Conservation (phyloP, 495 filamentous ascomycete species). For the Neurospora tetraspora region DNA sequence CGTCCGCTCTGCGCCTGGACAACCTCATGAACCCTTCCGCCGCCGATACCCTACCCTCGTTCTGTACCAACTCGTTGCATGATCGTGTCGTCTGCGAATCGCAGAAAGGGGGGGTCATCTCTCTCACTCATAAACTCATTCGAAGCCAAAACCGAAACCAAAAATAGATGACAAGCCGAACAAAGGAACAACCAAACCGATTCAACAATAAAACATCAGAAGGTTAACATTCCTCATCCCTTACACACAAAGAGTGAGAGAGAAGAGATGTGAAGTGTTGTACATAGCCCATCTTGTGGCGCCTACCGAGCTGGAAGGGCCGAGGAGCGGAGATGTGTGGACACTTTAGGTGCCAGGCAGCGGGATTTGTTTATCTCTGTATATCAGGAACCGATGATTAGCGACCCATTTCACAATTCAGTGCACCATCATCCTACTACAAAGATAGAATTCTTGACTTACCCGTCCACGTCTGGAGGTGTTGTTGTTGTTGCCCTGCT, state of each 20-base stretch:
- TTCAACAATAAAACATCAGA: neutral
- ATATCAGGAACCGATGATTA: neutral
- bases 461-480: conserved; percentile 44
- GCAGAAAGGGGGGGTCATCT: neutral
- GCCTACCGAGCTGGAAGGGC: neutral
- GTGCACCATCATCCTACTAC: neutral
- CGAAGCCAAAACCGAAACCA: neutral
- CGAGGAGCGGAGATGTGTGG: neutral
- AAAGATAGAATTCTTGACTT: conserved; percentile 18
- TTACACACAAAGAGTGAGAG: neutral
- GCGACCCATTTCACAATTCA: neutral
- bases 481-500: conserved; percentile 28
- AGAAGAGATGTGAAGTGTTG: neutral
- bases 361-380: neutral
- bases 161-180: neutral
- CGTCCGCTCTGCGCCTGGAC: neutral
- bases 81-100: neutral
- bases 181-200: neutral
- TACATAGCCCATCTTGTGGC: neutral
- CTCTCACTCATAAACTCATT: neutral
- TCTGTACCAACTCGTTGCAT: neutral
- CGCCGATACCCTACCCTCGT: neutral
- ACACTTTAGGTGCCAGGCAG: neutral
- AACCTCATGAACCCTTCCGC: neutral
- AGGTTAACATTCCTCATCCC: neutral